phyloP scores from a whole-genome alignment of 1,284 basidiomycete genomes.

The Apiotrichum siamense region DNA sequence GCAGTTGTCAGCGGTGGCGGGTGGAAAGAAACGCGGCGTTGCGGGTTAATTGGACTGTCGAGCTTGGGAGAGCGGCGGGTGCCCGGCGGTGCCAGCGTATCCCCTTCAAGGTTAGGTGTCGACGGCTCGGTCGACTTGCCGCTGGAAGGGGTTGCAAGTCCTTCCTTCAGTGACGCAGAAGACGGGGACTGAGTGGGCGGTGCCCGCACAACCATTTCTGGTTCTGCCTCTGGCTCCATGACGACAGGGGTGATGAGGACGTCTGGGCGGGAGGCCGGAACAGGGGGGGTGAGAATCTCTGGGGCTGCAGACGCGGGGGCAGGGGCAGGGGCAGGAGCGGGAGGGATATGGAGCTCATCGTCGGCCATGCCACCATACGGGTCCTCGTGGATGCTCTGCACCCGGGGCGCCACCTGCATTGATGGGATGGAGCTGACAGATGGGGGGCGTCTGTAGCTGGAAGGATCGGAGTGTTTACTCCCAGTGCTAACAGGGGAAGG shows the following conservation, averaged over 20 bases:
- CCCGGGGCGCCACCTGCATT: conserved; percentile 1
- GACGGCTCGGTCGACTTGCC: neutral
- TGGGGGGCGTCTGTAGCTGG: neutral
- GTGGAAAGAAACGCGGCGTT: conserved; percentile 44
- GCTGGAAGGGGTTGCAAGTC: neutral
- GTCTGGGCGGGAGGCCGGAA: neutral
- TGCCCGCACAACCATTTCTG: neutral
- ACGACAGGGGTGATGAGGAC: neutral
- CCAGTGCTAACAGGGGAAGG: neutral
- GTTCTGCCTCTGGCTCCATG: conserved; percentile 1
- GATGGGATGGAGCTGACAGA: conserved; percentile 1
- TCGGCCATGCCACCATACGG: conserved; percentile 1
- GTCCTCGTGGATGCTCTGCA: conserved; percentile 9
- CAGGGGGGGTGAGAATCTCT: neutral
- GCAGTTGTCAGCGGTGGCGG: conserved; percentile 43
- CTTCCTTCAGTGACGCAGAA: no score
- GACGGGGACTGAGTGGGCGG: neutral
- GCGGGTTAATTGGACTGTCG: neutral
- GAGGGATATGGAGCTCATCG: neutral
- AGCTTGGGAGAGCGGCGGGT: neutral
- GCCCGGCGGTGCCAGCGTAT: neutral
- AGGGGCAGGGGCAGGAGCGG: neutral
- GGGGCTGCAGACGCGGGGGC: no score
- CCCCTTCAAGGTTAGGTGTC: neutral
- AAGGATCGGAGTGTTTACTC: neutral